Base-by-base conservation (phyloP, 1,139 yeast genomes). In the Kodamaea sp. region DNA sequence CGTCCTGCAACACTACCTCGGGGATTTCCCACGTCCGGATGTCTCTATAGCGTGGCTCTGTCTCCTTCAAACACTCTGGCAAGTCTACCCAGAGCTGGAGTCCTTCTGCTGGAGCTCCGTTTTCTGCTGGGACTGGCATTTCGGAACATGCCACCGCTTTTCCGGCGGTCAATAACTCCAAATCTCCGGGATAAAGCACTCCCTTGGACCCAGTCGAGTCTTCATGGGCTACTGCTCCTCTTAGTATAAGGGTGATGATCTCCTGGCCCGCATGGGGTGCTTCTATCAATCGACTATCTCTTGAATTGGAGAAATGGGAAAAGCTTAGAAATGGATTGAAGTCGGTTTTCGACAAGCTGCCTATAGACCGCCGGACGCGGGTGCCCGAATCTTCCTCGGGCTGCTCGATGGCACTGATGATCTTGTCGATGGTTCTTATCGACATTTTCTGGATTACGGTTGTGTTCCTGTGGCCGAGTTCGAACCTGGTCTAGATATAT, bases 81-180 rank as follows among this genome's bases (percentile, higher is more conserved):
- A 88, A 71, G 54, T 88, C 96, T 31, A 89, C 96, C 97, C 97
- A 89, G 34, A 90, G 64, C 59, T 89, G 96, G 70, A 89, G 69
- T 33, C 96, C 96, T 26, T 67, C 74, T 24, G 81, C 78, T 1
- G 75, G 64, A 14, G 70, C 56, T 15, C 83, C 84, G 44, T 78
- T 79, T 7, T 70, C 69, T 45, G 70, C 71, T 26, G 71, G 69
- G 21, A 84, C 77, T n/a, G 96, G 96, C 79, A 86, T 84, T 53
- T 86, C 95, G 5, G 89, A 77, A 53, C 88, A 96, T 24, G 86
- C 88, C 28, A 88, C 78, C 35, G 96, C 97, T 47, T 73, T 77
- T 37, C 97, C 96, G 7, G 96, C 96, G 37, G 96, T 89, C 95
- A 89, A 89, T 56, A 89, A 88, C 63, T 89, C 97, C 47, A 89